phyloP scores from a whole-genome alignment of 2,329 filamentous ascomycete genomes.

The Cladosporium austrohemisphaericum region DNA sequence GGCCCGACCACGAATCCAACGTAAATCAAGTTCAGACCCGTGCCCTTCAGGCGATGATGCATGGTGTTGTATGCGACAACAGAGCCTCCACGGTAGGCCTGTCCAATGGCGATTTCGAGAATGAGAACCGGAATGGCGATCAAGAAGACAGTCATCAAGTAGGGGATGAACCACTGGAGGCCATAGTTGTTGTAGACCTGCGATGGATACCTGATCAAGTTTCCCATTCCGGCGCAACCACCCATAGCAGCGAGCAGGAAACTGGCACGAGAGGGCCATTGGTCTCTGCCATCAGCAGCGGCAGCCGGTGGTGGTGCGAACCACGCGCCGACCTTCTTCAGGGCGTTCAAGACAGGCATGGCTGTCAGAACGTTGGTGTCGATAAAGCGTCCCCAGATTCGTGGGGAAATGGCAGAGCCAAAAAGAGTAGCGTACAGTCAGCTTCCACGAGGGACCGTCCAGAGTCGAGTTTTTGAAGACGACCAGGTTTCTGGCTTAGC shows the following conservation, averaged over 20 bases:
- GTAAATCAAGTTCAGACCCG: conserved; percentile 51
- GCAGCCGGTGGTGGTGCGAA: conserved; percentile 29
- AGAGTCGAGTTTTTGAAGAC: neutral
- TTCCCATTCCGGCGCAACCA: conserved; percentile 55
- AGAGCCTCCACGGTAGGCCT: conserved; percentile 47
- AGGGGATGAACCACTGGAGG: conserved; percentile 59
- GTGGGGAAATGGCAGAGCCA: conserved; percentile 4
- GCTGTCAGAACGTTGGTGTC: neutral
- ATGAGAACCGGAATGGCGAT: conserved; percentile 56
- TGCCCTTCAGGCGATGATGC: conserved; percentile 51
- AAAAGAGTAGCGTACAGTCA: conserved; percentile 2
- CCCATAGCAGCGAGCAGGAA: conserved; percentile 59
- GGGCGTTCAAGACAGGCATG: neutral
- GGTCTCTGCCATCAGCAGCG: conserved; percentile 43
- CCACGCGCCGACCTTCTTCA: conserved; percentile 25
- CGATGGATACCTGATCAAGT: conserved; percentile 56
- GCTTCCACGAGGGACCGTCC: neutral
- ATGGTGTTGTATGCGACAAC: conserved; percentile 42
- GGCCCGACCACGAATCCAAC: conserved; percentile 54
- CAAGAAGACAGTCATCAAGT: conserved; percentile 52
- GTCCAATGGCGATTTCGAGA: conserved; percentile 51
- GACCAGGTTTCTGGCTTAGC: neutral
- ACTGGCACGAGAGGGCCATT: conserved; percentile 54
- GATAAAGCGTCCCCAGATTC: neutral
- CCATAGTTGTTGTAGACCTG: conserved; percentile 59